Conservation (phyloP, 2,329 filamentous ascomycete species). For the Arthroderma sp. region DNA sequence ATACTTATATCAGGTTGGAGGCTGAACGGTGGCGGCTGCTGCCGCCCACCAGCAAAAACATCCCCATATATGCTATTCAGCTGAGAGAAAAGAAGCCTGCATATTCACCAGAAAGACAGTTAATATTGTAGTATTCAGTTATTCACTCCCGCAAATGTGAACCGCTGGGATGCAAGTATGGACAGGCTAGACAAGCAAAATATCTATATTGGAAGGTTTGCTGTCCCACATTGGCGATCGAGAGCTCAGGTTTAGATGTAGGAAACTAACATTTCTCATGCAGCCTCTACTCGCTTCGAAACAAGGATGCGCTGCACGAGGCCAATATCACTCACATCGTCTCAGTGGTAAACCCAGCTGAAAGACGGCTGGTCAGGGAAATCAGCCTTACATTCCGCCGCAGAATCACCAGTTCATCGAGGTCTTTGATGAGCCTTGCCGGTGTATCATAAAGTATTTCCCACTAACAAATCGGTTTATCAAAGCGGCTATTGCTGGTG, state of each 20-base stretch:
- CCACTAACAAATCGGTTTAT: slow-evolving; percentile 71
- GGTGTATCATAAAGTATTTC: slow-evolving; percentile 71
- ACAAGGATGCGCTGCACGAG: slow-evolving; percentile 54
- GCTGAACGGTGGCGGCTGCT: no score
- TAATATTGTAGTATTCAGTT: no score
- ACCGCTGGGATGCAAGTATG: not conserved
- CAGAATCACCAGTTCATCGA: slow-evolving; percentile 30
- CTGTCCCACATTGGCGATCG: not conserved
- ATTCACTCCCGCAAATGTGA: no score
- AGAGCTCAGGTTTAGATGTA: no score
- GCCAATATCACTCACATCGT: slow-evolving; percentile 77
- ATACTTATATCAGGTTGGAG: no score
- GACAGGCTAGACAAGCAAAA: not conserved
- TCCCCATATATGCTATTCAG: no score
- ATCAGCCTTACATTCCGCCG: not conserved
- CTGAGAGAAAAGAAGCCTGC: no score
- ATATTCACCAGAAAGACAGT: no score
- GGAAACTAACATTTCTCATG: no score
- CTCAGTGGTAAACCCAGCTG: slow-evolving; percentile 53
- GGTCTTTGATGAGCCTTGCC: slow-evolving; percentile 78
- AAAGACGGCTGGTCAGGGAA: not conserved
- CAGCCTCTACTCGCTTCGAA: slow-evolving; percentile 67
- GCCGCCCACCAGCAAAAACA: no score
- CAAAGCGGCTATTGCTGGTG: slow-evolving; percentile 52
- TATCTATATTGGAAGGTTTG: slow-evolving; percentile 4